A percentile compares a stretch with the other conserved stretches of the same genome.
Evolutionary conservation across 129 eudicot genomes (phyloP).

Genomic region (Centrapalus pauciflorus): DNA sequence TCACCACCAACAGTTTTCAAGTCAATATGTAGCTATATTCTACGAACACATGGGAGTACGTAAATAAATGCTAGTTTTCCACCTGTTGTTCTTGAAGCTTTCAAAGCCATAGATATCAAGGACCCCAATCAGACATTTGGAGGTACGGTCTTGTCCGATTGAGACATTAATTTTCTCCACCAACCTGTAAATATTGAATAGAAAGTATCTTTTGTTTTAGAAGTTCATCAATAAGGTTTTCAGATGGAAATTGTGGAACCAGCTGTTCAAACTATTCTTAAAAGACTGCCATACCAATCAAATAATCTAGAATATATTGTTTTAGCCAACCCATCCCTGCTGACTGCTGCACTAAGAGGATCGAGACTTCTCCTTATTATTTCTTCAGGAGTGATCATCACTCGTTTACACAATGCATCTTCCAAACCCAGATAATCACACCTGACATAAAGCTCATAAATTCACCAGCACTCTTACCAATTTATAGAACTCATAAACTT

Average conservation of each 20-base stretch:
- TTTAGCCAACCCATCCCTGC: conserved; percentile 98
- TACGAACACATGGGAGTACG: neutral
- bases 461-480: neutral
- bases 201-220: neutral
- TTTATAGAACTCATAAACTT: neutral
- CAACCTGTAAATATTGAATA: conserved; percentile 51
- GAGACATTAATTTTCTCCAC: conserved; percentile 89
- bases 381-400: conserved; percentile 87
- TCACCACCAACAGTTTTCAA: conserved; percentile 9
- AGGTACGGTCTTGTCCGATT: conserved; percentile 86
- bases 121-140: conserved; percentile 83
- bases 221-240: conserved; percentile 2
- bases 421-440: conserved; percentile 54
- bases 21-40: conserved; percentile 11
- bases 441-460: conserved; percentile 26
- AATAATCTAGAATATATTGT: conserved; percentile 86
- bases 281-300: conserved; percentile 63
- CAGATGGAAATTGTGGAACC: neutral
- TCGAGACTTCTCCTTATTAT: conserved; percentile 91
- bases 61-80: conserved; percentile 7
- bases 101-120: conserved; percentile 99
- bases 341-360: conserved; percentile 88
- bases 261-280: neutral
- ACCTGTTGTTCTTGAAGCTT: conserved; percentile 97
- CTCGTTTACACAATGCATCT: conserved; percentile 67